Percentiles rank a stretch among this genome's conserved stretches.
Conservation (phyloP, 2,329 filamentous ascomycete genomes). For the Clonostachys chloroleuca region DNA sequence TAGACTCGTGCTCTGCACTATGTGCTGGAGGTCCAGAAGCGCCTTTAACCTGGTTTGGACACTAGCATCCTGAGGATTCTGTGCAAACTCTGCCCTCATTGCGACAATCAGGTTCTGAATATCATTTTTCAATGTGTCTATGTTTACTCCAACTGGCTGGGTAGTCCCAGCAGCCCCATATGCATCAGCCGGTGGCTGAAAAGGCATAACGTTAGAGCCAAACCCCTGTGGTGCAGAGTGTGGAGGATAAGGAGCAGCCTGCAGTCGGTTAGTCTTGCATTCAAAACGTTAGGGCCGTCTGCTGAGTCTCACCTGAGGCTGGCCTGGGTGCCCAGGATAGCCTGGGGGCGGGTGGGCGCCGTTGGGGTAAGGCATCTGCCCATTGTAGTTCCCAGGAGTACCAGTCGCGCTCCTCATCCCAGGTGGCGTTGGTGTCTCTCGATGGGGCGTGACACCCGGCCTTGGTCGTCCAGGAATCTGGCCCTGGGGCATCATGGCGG, state of each 20-base stretch:
- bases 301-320: slow-evolving; percentile 16
- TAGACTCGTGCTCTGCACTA: slow-evolving; percentile 71
- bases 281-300: too few relatives aligned
- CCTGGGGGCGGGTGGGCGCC: slow-evolving; percentile 10
- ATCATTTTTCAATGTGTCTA: slow-evolving; percentile 77
- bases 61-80: slow-evolving; percentile 70
- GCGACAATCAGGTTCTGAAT: slow-evolving; percentile 73
- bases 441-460: slow-evolving; percentile 50
- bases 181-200: slow-evolving; percentile 25
- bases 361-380: slow-evolving; percentile 11
- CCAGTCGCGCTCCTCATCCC: slow-evolving; percentile 17
- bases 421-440: slow-evolving; percentile 73
- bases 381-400: slow-evolving; percentile 9
- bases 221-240: slow-evolving; percentile 2
- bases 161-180: neutral
- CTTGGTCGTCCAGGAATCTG: slow-evolving; percentile 39
- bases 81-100: slow-evolving; percentile 69
- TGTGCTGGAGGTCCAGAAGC: slow-evolving; percentile 74
- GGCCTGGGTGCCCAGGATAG: slow-evolving; percentile 14
- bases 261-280: slow-evolving; percentile 6
- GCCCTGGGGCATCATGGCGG: slow-evolving; percentile 52
- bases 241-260: slow-evolving; percentile 29
- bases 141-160: slow-evolving; percentile 45
- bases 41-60: slow-evolving; percentile 79
- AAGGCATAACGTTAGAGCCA: slow-evolving; percentile 26